phyloP scores from a whole-genome alignment of 768 basidiomycete species.

The Termitomyces sp. region DNA sequence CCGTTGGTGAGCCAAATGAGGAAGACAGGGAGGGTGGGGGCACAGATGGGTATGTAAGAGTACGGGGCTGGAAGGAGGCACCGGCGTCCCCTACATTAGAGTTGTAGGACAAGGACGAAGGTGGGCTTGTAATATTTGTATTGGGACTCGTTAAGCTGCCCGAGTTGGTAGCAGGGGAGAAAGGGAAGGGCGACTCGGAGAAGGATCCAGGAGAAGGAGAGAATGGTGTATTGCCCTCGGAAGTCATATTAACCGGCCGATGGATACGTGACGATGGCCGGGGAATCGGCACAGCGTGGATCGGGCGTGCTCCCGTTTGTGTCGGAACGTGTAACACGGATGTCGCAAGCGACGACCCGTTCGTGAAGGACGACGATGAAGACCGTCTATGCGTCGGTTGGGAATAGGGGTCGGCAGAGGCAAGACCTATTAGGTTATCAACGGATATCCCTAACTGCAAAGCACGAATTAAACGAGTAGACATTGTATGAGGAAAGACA shows the following conservation, averaged over 20 bases:
- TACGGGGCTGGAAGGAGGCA: slow-evolving; percentile 26
- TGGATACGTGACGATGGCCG: slow-evolving; percentile 61
- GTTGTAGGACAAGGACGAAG: slow-evolving; percentile 52
- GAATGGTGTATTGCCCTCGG: slow-evolving; percentile 53
- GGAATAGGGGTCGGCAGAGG: slow-evolving; percentile 59
- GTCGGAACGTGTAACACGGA: slow-evolving; percentile 33
- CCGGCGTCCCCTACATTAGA: slow-evolving; percentile 27
- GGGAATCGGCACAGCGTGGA: slow-evolving; percentile 69
- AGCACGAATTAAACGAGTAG: slow-evolving; percentile 2
- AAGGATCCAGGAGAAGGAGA: slow-evolving; percentile 61
- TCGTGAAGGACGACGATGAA: slow-evolving; percentile 31
- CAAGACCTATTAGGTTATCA: slow-evolving; percentile 72
- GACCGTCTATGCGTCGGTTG: slow-evolving; percentile 64
- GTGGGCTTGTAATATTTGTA: slow-evolving; percentile 71
- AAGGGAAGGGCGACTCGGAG: slow-evolving; percentile 61
- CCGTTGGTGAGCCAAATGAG: slow-evolving; percentile 67
- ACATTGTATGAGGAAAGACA: slow-evolving; percentile 25
- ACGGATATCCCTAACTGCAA: slow-evolving; percentile 66
- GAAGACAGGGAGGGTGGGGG: slow-evolving; percentile 79
- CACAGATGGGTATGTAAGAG: slow-evolving; percentile 74
- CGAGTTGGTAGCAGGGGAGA: slow-evolving; percentile 54
- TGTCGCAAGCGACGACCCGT: slow-evolving; percentile 40
- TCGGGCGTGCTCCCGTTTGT: slow-evolving; percentile 24
- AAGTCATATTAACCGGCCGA: slow-evolving; percentile 40
- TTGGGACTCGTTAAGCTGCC: slow-evolving; percentile 51